Evolutionary conservation across 345 rosid genomes (phyloP).

Genomic region (Bretschneidera sinensis): DNA sequence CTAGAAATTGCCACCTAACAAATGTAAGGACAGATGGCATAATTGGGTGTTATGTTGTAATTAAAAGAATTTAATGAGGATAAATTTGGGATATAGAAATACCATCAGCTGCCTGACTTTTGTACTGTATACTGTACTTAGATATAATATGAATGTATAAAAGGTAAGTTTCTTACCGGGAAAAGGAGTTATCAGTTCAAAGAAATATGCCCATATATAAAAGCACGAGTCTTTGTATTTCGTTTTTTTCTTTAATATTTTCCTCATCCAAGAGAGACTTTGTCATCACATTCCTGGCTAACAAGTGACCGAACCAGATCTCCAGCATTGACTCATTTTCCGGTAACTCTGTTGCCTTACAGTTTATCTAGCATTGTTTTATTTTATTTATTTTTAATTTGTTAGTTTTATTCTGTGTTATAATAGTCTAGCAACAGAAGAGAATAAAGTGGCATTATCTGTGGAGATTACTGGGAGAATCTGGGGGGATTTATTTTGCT

Average conservation of each 20-base stretch:
- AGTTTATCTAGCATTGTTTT: not conserved
- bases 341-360: constrained; percentile 23
- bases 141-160: no score
- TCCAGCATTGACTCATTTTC: constrained; percentile 49
- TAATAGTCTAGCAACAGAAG: constrained; percentile 25
- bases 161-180: constrained; percentile 24
- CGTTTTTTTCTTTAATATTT: constrained; percentile 13
- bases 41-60: no score
- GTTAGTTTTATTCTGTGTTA: constrained; percentile 4
- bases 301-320: constrained; percentile 37
- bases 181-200: constrained; percentile 29
- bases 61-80: no score
- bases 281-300: constrained; percentile 9
- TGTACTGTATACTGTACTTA: no score
- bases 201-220: constrained; percentile 4
- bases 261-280: not conserved
- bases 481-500: constrained; percentile 27
- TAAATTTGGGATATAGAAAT: no score
- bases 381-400: not conserved
- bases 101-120: no score
- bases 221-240: constrained; percentile 17
- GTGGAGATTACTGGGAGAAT: constrained; percentile 29
- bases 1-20: no score
- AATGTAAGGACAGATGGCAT: no score
- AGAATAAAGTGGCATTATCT: constrained; percentile 39